These are phyloP conservation scores for Ilyonectria destructans DNA, from an alignment of 2,329 filamentous ascomycete species.

Conservation along the genomic window DNA sequence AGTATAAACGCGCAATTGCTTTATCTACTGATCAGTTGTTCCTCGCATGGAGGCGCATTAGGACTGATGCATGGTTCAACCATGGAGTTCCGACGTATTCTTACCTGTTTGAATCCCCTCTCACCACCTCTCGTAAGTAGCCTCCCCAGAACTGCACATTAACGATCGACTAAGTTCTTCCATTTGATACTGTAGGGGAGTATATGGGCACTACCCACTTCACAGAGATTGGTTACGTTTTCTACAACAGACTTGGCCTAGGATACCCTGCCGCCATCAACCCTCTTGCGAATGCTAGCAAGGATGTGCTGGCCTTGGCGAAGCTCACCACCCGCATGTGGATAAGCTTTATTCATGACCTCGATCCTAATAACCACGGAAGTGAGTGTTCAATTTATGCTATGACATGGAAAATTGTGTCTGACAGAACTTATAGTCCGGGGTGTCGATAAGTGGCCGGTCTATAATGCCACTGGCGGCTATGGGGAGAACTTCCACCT, in stretches of 20 bases:
- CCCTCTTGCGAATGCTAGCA: constrained; percentile 59
- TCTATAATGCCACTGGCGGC: constrained; percentile 36
- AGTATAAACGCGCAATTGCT: constrained; percentile 70
- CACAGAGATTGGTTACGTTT: constrained; percentile 58
- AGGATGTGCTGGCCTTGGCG: constrained; percentile 56
- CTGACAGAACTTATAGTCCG: constrained; percentile 30
- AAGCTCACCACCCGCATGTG: constrained; percentile 56
- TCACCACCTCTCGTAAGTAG: constrained; percentile 33
- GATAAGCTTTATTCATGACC: constrained; percentile 59
- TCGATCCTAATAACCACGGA: constrained; percentile 57
- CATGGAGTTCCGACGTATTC: constrained; percentile 68
- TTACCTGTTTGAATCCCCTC: constrained; percentile 62
- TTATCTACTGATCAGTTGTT: constrained; percentile 69
- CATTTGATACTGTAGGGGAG: background rate
- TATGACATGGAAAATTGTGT: rapidly evolving
- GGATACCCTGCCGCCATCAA: constrained; percentile 50
- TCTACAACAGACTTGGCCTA: constrained; percentile 66
- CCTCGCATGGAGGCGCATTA: constrained; percentile 68
- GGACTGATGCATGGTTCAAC: constrained; percentile 68
- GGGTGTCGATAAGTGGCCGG: constrained; percentile 37
- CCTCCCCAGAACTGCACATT: background rate
- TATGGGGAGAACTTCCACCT: constrained; percentile 46
- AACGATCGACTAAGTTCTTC: background rate
- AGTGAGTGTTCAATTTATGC: constrained; percentile 16
- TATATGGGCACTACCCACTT: constrained; percentile 50